Conservation (phyloP, 306 rosid genomes). For the Notholithocarpus densiflorus region DNA sequence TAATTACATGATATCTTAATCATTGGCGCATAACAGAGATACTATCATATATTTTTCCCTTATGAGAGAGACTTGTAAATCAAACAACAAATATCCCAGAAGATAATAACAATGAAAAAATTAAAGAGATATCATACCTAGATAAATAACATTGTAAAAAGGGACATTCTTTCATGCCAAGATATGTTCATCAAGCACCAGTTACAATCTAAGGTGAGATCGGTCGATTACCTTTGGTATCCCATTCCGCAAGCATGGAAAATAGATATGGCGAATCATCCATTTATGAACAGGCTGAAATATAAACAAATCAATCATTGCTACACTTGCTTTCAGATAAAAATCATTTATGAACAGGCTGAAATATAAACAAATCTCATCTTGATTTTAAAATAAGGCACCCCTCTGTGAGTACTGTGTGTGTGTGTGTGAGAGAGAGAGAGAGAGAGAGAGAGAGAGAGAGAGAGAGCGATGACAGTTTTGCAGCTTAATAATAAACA, state of each 20-base stretch:
- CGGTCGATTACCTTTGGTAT: slow-evolving; percentile 66
- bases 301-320: slow-evolving; percentile 24
- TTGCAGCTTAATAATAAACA: too few species aligned
- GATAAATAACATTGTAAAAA: neutral
- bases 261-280: slow-evolving; percentile 94
- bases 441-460: neutral
- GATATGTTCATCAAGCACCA: neutral
- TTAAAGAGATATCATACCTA: neutral
- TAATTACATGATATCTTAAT: neutral
- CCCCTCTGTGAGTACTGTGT: too few species aligned
- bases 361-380: too few species aligned
- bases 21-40: neutral
- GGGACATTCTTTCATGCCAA: neutral
- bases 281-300: slow-evolving; percentile 97
- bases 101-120: neutral
- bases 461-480: neutral
- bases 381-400: slow-evolving; percentile 10
- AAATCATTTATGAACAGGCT: too few species aligned
- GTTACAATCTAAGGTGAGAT: neutral
- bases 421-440: too few species aligned
- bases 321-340: neutral
- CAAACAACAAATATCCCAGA: neutral
- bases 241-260: slow-evolving; percentile 82
- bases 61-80: neutral
- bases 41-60: neutral